These are phyloP conservation scores for Bruguiera parviflora DNA, from an alignment of 345 rosid genomes.

Conservation along the genomic window DNA sequence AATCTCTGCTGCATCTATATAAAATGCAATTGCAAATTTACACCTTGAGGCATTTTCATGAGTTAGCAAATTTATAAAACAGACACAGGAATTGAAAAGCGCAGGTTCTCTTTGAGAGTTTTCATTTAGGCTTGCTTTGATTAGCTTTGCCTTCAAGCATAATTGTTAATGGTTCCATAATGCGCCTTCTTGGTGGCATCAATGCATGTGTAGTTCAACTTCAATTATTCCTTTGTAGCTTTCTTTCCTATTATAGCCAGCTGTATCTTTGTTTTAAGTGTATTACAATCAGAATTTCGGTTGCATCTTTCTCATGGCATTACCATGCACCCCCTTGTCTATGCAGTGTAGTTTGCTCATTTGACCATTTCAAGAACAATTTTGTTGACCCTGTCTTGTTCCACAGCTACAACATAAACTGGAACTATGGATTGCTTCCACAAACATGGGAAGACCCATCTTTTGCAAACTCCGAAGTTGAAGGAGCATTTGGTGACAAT, in stretches of 20 bases:
- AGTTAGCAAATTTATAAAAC: too few relatives aligned
- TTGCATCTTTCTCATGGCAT: neutral
- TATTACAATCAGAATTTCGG: neutral
- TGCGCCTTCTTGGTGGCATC: too few relatives aligned
- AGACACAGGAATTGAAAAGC: too few relatives aligned
- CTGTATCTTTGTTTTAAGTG: neutral
- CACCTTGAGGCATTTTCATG: too few relatives aligned
- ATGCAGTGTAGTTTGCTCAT: neutral
- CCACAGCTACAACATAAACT: conserved; percentile 79
- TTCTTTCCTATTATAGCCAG: neutral
- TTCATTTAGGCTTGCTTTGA: too few relatives aligned
- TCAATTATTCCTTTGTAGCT: neutral
- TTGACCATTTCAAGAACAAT: neutral
- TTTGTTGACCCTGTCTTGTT: neutral
- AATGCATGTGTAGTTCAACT: too few relatives aligned
- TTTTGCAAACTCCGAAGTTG: conserved; percentile 75
- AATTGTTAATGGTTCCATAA: too few relatives aligned
- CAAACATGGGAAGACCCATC: conserved; percentile 99
- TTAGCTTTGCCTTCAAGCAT: too few relatives aligned
- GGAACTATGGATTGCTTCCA: conserved; percentile 98
- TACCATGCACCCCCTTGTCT: neutral
- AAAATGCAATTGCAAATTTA: too few relatives aligned
- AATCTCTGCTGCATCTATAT: too few relatives aligned
- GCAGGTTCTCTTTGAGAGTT: too few relatives aligned
- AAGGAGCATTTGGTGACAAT: conserved; percentile 92